phyloP scores from a whole-genome alignment of 352 stramenopile genomes.

The Hyphochytrium catenoides region DNA sequence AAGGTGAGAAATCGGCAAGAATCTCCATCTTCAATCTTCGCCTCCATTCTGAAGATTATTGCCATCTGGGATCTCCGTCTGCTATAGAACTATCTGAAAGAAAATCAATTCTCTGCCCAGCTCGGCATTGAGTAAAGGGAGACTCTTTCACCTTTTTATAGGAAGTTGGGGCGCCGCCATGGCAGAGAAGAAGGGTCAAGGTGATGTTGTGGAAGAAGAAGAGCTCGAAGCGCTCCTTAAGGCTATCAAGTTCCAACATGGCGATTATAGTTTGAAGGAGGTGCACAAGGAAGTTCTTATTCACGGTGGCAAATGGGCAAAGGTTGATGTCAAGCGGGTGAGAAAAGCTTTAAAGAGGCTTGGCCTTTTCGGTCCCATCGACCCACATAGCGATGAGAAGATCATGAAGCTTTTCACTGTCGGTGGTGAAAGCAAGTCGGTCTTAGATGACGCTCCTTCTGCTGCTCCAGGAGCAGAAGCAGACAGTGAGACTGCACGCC shows the following conservation, averaged over 20 bases:
- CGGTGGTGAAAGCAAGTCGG: conserved; percentile 37
- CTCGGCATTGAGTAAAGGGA: too few species aligned
- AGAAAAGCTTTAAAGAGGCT: conserved; percentile 63
- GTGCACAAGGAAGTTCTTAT: conserved; percentile 40
- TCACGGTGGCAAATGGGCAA: conserved; percentile 43
- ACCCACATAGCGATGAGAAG: conserved; percentile 9
- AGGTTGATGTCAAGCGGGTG: conserved; percentile 43
- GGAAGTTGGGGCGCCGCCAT: too few species aligned
- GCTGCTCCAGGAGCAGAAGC: too few species aligned
- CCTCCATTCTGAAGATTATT: too few species aligned
- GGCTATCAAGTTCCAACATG: conserved; percentile 58
- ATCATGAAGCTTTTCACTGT: conserved; percentile 55
- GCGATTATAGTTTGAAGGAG: conserved; percentile 49
- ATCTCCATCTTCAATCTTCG: too few species aligned
- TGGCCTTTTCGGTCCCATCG: conserved; percentile 15
- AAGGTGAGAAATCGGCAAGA: too few species aligned
- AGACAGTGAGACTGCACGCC: too few species aligned
- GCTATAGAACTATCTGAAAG: too few species aligned
- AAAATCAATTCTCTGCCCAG: too few species aligned
- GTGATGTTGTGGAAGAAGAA: conserved; percentile 21
- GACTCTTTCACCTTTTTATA: too few species aligned
- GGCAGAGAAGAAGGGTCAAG: too few species aligned
- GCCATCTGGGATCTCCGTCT: too few species aligned
- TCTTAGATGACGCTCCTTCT: conserved; percentile 12
- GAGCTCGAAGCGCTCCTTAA: conserved; percentile 58